phyloP scores from a whole-genome alignment of 106 monocot species.

The Phalaenopsis aphrodite region DNA sequence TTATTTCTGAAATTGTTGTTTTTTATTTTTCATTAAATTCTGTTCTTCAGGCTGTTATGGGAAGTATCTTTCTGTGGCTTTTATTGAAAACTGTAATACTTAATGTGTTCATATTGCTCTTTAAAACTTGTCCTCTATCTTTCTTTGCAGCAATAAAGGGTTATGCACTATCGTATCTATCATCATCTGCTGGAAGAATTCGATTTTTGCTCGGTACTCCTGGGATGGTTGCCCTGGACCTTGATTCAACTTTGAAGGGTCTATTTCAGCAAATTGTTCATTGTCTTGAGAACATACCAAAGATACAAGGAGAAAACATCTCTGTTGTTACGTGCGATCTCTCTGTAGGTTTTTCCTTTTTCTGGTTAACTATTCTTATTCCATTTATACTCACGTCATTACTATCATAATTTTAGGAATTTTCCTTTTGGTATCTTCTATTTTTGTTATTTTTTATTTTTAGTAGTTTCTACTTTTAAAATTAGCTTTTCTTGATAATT shows the following conservation, averaged over 20 bases:
- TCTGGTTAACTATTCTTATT: neutral
- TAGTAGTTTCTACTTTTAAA: too few relatives aligned
- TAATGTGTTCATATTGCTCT: neutral
- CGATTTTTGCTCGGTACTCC: conserved; percentile 93
- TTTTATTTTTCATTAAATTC: neutral
- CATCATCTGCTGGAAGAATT: conserved; percentile 87
- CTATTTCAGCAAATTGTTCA: conserved; percentile 91
- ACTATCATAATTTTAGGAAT: too few relatives aligned
- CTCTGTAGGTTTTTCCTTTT: conserved; percentile 46
- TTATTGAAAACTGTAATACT: neutral
- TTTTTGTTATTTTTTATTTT: too few relatives aligned
- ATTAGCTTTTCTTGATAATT: too few relatives aligned
- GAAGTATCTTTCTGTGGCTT: neutral
- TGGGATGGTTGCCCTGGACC: conserved; percentile 98
- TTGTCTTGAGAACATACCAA: conserved; percentile 87
- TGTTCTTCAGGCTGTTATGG: neutral
- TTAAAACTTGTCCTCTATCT: neutral
- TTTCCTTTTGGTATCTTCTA: too few relatives aligned
- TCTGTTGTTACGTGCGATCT: conserved; percentile 69
- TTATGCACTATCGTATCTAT: conserved; percentile 86
- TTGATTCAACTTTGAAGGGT: conserved; percentile 68
- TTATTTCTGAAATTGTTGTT: neutral
- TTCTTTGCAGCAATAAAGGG: conserved; percentile 82
- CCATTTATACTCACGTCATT: neutral
- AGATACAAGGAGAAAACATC: conserved; percentile 82